Evolutionary conservation across 805 yeast genomes (phyloP).

Genomic region (Naumovozyma dairenensis): DNA sequence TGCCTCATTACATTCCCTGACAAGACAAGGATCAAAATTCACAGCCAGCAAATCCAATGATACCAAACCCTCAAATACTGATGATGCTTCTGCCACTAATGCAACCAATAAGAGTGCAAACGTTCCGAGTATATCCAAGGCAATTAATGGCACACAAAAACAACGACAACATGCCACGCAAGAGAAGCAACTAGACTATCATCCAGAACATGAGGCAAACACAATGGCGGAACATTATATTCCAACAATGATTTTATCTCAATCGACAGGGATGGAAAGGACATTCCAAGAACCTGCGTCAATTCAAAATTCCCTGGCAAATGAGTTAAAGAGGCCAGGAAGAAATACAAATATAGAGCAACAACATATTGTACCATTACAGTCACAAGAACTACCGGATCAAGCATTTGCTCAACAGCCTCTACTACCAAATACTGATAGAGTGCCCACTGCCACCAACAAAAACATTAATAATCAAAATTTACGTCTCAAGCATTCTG

Average conservation of each 20-base stretch:
- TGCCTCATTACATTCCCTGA: constrained; percentile 11
- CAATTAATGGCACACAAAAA: not conserved
- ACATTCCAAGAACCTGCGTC: constrained; percentile 30
- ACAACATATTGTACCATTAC: not conserved
- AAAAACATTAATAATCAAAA: too few relatives aligned
- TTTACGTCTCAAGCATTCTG: too few relatives aligned
- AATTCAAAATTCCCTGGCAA: constrained; percentile 25
- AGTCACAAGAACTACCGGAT: too few relatives aligned
- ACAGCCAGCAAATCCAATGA: not conserved
- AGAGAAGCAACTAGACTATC: not conserved
- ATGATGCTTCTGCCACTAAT: not conserved
- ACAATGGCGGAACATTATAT: constrained; percentile 30
- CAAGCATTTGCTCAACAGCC: too few relatives aligned
- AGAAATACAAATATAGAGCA: constrained; percentile 2
- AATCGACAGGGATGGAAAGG: constrained; percentile 43
- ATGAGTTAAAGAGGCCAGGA: constrained; percentile 3
- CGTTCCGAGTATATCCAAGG: too few relatives aligned
- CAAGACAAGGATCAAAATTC: constrained; percentile 12
- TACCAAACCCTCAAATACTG: not conserved
- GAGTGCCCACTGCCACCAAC: too few relatives aligned
- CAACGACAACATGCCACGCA: not conserved
- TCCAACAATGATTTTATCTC: constrained; percentile 40
- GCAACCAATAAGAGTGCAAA: not conserved
- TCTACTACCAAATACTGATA: too few relatives aligned
- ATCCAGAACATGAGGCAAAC: too few relatives aligned